phyloP scores from a whole-genome alignment of 306 rosid genomes.

The Casuarina cunninghamiana region DNA sequence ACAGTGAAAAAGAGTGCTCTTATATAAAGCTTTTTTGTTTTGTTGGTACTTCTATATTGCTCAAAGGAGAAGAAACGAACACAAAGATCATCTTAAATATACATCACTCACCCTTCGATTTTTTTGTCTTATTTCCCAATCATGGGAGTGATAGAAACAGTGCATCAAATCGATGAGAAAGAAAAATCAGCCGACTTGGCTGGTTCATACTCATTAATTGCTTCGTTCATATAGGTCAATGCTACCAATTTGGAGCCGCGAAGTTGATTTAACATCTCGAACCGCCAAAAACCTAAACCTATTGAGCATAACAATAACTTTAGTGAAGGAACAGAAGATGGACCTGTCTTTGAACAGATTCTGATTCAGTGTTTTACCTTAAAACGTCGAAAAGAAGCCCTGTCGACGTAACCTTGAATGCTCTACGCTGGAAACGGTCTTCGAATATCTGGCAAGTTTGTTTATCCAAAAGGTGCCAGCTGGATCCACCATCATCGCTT shows the following conservation, averaged over 20 bases:
- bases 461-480: conserved; percentile 72
- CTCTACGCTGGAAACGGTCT: conserved; percentile 62
- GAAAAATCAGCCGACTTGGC: background rate
- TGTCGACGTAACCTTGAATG: conserved; percentile 48
- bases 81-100: too few species aligned
- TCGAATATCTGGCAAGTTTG: conserved; percentile 62
- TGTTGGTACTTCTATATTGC: too few species aligned
- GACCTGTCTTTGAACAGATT: background rate
- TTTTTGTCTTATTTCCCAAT: background rate
- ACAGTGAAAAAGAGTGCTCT: too few species aligned
- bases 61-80: too few species aligned
- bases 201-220: background rate
- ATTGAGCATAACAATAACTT: conserved; percentile 18
- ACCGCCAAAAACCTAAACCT: conserved; percentile 80
- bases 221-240: conserved; percentile 67
- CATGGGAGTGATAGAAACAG: background rate
- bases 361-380: conserved; percentile 48
- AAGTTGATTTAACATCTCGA: conserved; percentile 50
- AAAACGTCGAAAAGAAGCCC: conserved; percentile 49
- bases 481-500: conserved; percentile 70
- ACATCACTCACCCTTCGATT: too few species aligned
- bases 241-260: conserved; percentile 84
- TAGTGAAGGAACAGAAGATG: background rate
- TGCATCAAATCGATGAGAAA: background rate
- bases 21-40: too few species aligned